Percentiles rank a stretch among this genome's conserved stretches.
Evolutionary conservation across 805 yeast genomes (phyloP).

Genomic region (Hanseniaspora vineae): DNA sequence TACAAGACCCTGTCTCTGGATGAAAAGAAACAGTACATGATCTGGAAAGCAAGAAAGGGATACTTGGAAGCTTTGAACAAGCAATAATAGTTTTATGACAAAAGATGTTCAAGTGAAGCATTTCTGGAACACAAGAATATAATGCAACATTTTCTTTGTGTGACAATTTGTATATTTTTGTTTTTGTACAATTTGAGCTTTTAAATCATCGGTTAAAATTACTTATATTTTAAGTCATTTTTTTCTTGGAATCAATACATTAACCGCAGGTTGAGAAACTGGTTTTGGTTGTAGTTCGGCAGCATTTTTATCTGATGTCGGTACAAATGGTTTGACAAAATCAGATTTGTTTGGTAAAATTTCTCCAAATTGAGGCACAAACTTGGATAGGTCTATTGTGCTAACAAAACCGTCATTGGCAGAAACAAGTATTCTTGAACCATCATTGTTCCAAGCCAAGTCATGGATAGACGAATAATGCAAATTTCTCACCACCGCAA

Average conservation of each 20-base stretch:
- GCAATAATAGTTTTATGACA: background rate
- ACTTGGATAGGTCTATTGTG: conserved; percentile 12
- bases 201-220: background rate
- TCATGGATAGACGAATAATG: conserved; percentile 89
- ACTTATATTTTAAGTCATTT: conserved; percentile 1
- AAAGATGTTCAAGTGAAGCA: background rate
- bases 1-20: conserved; percentile 13
- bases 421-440: conserved; percentile 53
- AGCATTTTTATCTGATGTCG: background rate
- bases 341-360: background rate
- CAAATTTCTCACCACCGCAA: conserved; percentile 63
- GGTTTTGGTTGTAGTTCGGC: background rate
- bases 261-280: conserved; percentile 3
- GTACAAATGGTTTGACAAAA: conserved; percentile 8
- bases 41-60: conserved; percentile 47
- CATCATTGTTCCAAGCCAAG: conserved; percentile 72
- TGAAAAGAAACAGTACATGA: conserved; percentile 29
- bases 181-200: background rate
- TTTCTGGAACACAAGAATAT: no score
- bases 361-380: background rate
- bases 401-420: conserved; percentile 94
- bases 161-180: background rate
- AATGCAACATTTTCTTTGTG: no score
- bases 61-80: conserved; percentile 24
- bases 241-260: conserved; percentile 10